Evolutionary conservation across 163 green algal species (phyloP).

Genomic region (Prototheca wickerhamii): DNA sequence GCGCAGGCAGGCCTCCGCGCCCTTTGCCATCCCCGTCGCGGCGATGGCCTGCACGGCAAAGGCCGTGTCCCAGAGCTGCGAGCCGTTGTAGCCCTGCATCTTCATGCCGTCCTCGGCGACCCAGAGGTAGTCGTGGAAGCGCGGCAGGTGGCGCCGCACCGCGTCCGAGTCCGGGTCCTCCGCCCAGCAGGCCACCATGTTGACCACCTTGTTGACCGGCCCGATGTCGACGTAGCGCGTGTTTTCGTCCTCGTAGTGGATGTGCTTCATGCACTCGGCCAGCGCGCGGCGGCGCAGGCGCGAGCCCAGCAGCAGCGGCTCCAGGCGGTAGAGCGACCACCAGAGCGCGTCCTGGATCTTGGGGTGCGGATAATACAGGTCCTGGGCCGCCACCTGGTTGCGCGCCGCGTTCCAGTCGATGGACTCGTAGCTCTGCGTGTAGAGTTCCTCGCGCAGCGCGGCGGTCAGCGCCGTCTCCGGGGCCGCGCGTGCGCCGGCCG

Average conservation of each 20-base stretch:
- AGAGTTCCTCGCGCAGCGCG: conserved; percentile 48
- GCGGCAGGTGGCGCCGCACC: conserved; percentile 52
- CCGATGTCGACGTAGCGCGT: conserved; percentile 97
- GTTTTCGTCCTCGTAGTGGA: conserved; percentile 99
- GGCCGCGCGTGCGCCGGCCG: conserved; percentile 53
- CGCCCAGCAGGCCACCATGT: conserved; percentile 94
- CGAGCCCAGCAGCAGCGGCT: conserved; percentile 58
- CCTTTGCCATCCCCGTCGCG: conserved; percentile 41
- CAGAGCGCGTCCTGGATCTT: conserved; percentile 86
- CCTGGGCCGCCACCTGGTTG: conserved; percentile 76
- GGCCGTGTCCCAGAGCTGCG: conserved; percentile 92
- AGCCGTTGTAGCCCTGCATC: conserved; percentile 99
- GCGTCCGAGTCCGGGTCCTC: conserved; percentile 69
- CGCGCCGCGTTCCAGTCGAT: conserved; percentile 87
- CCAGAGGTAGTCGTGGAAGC: conserved; percentile 93
- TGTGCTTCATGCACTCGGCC: conserved; percentile 79
- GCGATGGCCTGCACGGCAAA: conserved; percentile 86
- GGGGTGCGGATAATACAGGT: conserved; percentile 98
- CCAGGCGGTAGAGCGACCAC: conserved; percentile 76
- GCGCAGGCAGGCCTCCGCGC: conserved; percentile 40
- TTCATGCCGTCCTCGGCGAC: conserved; percentile 98
- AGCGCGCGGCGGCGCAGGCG: conserved; percentile 66
- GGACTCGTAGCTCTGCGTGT: conserved; percentile 46
- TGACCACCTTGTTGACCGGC: conserved; percentile 98
- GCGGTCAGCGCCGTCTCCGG: conserved; percentile 53